Evolutionary conservation across 2,329 filamentous ascomycete genomes (phyloP), one percentile per base, ranked within the genome.

Genomic region (Paecilomyces dactylethromorphus): DNA sequence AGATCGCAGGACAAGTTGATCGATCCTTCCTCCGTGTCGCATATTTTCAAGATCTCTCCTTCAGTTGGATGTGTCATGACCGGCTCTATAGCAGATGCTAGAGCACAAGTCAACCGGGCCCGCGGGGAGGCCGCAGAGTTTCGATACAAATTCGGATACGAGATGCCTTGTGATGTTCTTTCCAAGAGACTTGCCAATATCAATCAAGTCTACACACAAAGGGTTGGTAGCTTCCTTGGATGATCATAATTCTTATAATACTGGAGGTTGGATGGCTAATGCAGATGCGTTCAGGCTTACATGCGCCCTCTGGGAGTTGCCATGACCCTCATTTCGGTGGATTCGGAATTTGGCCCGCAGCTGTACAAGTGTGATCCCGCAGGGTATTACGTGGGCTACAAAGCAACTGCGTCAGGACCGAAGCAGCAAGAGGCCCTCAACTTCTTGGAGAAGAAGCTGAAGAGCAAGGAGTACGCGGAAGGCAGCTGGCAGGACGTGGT

Each of bases 361-460:
- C 85, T 99, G 64, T 97, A 91, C 88, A 99, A 97, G 82, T 97
- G 92, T 75, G 94, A 99, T 73, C 94, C 94, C 54, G 94, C 94
- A 59, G 94, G 94, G 61, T 99, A 99, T 82, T 97, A 94, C 75
- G 92, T 93, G 58, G 94, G 94, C 66, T 99, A 97, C 87, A 97
- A 97, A 82, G 94, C 91, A 66, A 97, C 94, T 53, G 91, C 94
- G 56, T 95, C 94, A 7, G 94, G 94, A 5, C 94, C 94, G 57
- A 99, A 99, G 82, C 93, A 97, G 77, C 94, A 99, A 77, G 94
- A 99, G 83, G 94, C 94, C 63, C 86, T 97, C 74, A 99, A 99
- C 79, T 92, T 96, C 76, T 83, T 99, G 60, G 94, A 99, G 85
- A 97, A 97, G 88, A 97, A 97, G 84, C 87, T 99, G 77, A 96